Evolutionary conservation across 164 flowering plant species (phyloP).

Genomic region (Kalanchoe fedtschenkoi): DNA sequence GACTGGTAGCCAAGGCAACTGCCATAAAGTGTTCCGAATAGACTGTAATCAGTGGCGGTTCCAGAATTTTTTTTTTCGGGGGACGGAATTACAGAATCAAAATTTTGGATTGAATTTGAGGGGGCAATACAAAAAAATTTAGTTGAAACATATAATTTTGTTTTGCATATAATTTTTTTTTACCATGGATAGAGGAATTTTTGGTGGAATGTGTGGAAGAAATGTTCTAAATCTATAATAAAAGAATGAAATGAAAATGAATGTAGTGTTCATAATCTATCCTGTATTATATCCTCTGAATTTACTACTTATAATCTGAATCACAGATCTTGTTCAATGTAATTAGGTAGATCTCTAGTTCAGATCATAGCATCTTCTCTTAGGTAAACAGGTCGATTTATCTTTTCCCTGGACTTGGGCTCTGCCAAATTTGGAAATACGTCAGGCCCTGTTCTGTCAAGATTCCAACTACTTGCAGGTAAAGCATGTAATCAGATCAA

Average conservation of each 20-base stretch:
- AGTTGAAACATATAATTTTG: too few relatives aligned
- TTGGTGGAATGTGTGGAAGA: neutral
- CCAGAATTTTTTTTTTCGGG: too few relatives aligned
- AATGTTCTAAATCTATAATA: neutral
- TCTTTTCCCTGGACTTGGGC: slow-evolving; percentile 27
- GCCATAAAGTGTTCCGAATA: neutral
- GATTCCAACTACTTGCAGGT: slow-evolving; percentile 63
- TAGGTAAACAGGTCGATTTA: slow-evolving; percentile 8
- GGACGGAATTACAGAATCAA: too few relatives aligned
- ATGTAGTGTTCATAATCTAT: neutral
- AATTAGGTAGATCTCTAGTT: neutral
- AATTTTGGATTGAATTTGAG: too few relatives aligned
- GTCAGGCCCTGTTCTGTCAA: slow-evolving; percentile 81
- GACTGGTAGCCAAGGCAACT: neutral
- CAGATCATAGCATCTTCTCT: neutral
- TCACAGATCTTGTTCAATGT: neutral
- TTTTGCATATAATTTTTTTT: too few relatives aligned
- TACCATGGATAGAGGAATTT: too few relatives aligned
- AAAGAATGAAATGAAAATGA: neutral
- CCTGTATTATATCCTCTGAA: neutral
- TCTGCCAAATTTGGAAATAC: slow-evolving; percentile 63
- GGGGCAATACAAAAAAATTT: too few relatives aligned
- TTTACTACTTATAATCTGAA: neutral
- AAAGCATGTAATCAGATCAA: slow-evolving; percentile 15
- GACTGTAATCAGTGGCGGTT: too few relatives aligned